Percentiles rank a stretch among this genome's conserved stretches.
These are phyloP conservation scores for Neoboletus magnificus DNA, from an alignment of 768 basidiomycete species.

Conservation along the genomic window DNA sequence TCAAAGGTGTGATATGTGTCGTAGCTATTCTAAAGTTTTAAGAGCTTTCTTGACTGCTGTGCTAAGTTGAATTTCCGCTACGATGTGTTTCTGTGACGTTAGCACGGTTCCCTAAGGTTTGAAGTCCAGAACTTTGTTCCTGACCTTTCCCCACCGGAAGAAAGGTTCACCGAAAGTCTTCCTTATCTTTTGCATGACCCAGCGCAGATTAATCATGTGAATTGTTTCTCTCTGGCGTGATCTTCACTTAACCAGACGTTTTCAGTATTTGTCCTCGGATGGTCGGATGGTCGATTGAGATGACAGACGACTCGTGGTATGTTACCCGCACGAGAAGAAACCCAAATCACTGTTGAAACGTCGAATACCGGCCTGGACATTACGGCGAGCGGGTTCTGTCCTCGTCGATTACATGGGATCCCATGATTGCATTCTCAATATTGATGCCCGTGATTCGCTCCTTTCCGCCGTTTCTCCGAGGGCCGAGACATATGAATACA, in stretches of 20 bases:
- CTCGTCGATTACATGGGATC: too few relatives aligned
- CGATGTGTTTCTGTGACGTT: neutral
- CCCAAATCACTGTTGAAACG: neutral
- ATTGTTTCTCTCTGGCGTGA: neutral
- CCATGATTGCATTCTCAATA: neutral
- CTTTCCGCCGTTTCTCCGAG: neutral
- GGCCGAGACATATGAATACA: slow-evolving; percentile 1
- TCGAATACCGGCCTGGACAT: neutral
- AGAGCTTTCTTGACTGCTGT: neutral
- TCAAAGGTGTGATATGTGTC: neutral
- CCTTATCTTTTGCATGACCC: neutral
- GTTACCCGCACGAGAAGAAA: neutral
- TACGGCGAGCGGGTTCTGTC: too few relatives aligned
- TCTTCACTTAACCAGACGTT: neutral
- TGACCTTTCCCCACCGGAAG: neutral
- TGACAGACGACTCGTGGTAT: neutral
- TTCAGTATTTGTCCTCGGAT: neutral
- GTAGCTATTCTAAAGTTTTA: neutral
- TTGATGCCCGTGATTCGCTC: neutral
- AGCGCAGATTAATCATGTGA: neutral
- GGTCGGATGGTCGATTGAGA: neutral
- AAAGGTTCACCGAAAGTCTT: neutral
- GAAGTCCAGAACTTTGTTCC: neutral
- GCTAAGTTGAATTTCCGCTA: neutral
- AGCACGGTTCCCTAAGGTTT: neutral